phyloP scores from a whole-genome alignment of 495 filamentous ascomycete genomes.

The Xylaria intraflava region DNA sequence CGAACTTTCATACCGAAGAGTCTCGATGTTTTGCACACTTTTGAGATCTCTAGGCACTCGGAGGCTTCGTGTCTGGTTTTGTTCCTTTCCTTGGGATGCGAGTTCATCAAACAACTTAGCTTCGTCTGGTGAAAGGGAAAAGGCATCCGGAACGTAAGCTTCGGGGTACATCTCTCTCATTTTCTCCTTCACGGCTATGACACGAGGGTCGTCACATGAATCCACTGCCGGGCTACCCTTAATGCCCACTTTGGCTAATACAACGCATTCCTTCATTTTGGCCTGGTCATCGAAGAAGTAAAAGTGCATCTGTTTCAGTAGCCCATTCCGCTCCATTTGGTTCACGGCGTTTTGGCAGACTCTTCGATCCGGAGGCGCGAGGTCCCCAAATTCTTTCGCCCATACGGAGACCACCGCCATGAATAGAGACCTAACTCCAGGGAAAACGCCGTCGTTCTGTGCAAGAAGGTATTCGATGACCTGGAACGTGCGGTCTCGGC shows the following conservation, averaged over 20 bases:
- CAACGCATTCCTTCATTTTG: conserved; percentile 23
- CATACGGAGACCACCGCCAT: conserved; percentile 60
- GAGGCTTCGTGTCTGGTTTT: conserved; percentile 4
- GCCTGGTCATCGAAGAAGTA: conserved; percentile 40
- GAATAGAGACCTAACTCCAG: conserved; percentile 64
- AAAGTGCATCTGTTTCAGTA: conserved; percentile 56
- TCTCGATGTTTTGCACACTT: conserved; percentile 21
- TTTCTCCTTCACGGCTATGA: conserved; percentile 30
- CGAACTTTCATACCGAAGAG: conserved; percentile 20
- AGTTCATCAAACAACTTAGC: conserved; percentile 23
- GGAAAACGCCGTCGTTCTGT: conserved; percentile 64
- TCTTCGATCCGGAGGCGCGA: conserved; percentile 30
- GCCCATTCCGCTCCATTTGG: conserved; percentile 51
- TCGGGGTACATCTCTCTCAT: conserved; percentile 37
- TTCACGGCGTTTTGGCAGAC: conserved; percentile 51
- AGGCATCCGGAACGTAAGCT: conserved; percentile 38
- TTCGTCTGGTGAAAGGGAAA: conserved; percentile 35
- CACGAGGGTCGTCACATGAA: conserved; percentile 17
- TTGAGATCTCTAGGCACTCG: conserved; percentile 5
- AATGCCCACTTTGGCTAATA: conserved; percentile 12
- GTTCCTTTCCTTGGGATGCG: conserved; percentile 16
- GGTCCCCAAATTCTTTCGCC: conserved; percentile 51
- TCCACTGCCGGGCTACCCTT: neutral
- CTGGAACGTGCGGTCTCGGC: conserved; percentile 35
- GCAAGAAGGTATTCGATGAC: conserved; percentile 66